Evolutionary conservation across 495 filamentous ascomycete species (phyloP).

Genomic region (Talaromyces wortmannii): DNA sequence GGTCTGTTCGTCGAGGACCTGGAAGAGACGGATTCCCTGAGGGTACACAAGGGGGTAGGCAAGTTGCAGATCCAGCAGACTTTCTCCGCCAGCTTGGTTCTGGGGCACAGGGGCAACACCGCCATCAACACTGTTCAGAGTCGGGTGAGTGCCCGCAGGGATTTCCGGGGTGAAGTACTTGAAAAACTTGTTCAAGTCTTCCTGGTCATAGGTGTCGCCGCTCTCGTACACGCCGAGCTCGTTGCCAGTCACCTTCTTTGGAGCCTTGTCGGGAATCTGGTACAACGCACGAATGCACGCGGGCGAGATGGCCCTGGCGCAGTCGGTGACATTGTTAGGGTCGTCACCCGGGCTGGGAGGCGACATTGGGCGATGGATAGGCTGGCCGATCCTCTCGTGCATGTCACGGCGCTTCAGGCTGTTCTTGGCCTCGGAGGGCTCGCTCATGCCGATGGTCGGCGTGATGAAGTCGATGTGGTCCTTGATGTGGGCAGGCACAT

Average conservation of each 20-base stretch:
- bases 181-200: constrained; percentile 52
- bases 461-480: constrained; percentile 44
- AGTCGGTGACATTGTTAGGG: too few species aligned
- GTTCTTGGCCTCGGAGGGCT: too few species aligned
- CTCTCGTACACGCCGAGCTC: constrained; percentile 47
- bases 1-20: constrained; percentile 43
- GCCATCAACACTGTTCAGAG: constrained; percentile 34
- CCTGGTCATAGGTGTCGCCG: constrained; percentile 40
- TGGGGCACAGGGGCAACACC: constrained; percentile 22
- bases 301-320: constrained; percentile 30
- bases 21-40: constrained; percentile 47
- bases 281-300: constrained; percentile 49
- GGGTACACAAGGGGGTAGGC: constrained; percentile 43
- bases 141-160: constrained; percentile 36
- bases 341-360: too few species aligned
- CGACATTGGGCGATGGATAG: too few species aligned
- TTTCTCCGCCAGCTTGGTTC: constrained; percentile 26
- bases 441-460: constrained; percentile 19
- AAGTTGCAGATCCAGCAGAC: constrained; percentile 39
- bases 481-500: constrained; percentile 31
- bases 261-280: constrained; percentile 27
- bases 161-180: constrained; percentile 32
- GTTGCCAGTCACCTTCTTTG: constrained; percentile 19
- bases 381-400: too few species aligned
- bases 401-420: too few species aligned